Evolutionary conservation across 2,329 filamentous ascomycete genomes (phyloP).

Genomic region (Pyricularia grisea): DNA sequence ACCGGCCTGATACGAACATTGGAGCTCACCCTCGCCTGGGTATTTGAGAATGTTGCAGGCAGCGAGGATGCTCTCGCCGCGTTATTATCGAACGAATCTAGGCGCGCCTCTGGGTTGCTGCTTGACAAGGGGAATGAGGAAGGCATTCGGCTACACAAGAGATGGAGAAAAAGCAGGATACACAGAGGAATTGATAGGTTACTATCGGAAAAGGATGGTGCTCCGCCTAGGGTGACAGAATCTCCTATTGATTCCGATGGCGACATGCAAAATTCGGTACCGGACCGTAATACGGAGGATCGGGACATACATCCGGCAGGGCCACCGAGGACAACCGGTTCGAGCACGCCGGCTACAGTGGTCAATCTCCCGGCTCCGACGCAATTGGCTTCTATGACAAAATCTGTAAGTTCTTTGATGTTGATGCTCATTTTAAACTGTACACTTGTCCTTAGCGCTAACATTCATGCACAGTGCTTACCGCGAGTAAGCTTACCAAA

Average conservation of each 20-base stretch:
- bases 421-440: not conserved
- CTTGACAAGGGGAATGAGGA: conserved; percentile 45
- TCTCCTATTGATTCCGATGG: conserved; percentile 22
- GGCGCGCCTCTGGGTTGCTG: conserved; percentile 33
- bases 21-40: conserved; percentile 57
- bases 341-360: not conserved
- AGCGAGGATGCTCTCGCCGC: conserved; percentile 48
- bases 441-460: not conserved
- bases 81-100: conserved; percentile 37
- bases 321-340: not conserved
- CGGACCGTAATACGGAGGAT: not conserved
- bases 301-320: not conserved
- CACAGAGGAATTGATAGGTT: conserved; percentile 54
- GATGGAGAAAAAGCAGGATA: conserved; percentile 54
- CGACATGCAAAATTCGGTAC: conserved; percentile 9
- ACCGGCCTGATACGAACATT: conserved; percentile 72
- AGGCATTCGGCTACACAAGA: conserved; percentile 47
- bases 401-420: not conserved
- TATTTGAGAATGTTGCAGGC: conserved; percentile 52
- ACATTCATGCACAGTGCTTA: not conserved
- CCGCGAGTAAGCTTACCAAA: not conserved
- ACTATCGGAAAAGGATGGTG: conserved; percentile 35
- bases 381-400: not conserved
- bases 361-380: not conserved
- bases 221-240: conserved; percentile 19